A percentile compares a stretch with the other conserved stretches of the same genome.
Evolutionary conservation across 306 rosid genomes (phyloP).

Genomic region (Astragalus membranaceus): DNA sequence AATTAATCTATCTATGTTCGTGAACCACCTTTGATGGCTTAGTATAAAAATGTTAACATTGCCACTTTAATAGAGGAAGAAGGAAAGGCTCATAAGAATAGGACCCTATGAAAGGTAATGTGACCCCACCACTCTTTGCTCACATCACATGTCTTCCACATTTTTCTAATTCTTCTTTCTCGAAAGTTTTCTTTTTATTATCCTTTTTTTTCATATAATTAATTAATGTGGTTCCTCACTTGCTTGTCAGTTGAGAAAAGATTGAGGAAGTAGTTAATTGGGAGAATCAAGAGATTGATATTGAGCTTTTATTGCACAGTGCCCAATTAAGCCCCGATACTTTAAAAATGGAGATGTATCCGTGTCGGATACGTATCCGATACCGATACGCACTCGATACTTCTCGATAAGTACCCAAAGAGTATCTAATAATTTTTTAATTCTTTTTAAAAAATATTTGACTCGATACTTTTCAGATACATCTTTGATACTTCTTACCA

Average conservation of each 20-base stretch:
- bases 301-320: no score
- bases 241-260: constrained; percentile 27
- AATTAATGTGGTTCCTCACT: neutral
- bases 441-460: no score
- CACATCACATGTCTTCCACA: constrained; percentile 24
- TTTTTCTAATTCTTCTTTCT: neutral
- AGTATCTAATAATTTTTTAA: no score
- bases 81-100: neutral
- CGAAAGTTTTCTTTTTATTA: neutral
- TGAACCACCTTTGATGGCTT: neutral
- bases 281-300: neutral
- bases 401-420: no score
- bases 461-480: no score
- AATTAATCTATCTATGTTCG: neutral
- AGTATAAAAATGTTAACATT: neutral
- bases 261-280: constrained; percentile 13
- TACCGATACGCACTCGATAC: no score
- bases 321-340: no score
- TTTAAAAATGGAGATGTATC: no score
- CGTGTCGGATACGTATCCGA: no score
- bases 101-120: neutral
- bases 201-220: neutral
- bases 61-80: neutral
- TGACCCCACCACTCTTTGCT: constrained; percentile 28
- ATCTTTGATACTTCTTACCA: no score